Evolutionary conservation across 2,329 filamentous ascomycete genomes (phyloP), one percentile per base, ranked within the genome.

Genomic region (Byssothecium circinans): DNA sequence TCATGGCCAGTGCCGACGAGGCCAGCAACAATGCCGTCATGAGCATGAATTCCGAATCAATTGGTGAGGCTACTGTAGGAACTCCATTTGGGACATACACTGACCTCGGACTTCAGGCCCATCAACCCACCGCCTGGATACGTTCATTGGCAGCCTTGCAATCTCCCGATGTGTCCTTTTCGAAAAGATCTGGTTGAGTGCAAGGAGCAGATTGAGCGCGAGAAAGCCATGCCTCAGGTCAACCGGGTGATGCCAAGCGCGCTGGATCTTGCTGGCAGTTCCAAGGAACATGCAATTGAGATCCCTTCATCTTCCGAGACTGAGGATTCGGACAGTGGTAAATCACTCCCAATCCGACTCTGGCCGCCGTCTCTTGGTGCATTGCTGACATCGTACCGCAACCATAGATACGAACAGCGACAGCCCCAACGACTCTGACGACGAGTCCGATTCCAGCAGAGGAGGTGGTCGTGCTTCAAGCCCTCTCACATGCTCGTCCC

Each of bases 141-240:
- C 35, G 49, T 52, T 15, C 62, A 64, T 44, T 47, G 29, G 23
- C 18, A 48, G 27, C 41, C 42, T 7, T 65, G 62, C 36, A 22
- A 43, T 7, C 36, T 62, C 3, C 45, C 48, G 20, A 43, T 62
- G 4, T 64, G 58, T 38, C 60, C 62, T 10, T 20, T 64, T n/a
- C 39, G 53, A 15, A 22, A 50, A 8, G 58, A 57, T 18, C 17
- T 60, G 8, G 41, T 43, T 18, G 41, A 48, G 19, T 45, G 25
- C 25, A 27, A 27, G 2, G 25, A 27, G n/a, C n/a, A n/a, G n/a
- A 6, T 27, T 27, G 25, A 27, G 25, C 20, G 22, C 10, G 41
- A 15, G n/a, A n/a, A 8, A 6, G 4, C 7, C 5, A 11, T 12
- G 4, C 8, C 25, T 27, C 25, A 27, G 25, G 11, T 27, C 25